Percentiles rank a stretch among this genome's conserved stretches.
phyloP scores from a whole-genome alignment of 2,329 filamentous ascomycete genomes.

The Penicillium vulpinum region DNA sequence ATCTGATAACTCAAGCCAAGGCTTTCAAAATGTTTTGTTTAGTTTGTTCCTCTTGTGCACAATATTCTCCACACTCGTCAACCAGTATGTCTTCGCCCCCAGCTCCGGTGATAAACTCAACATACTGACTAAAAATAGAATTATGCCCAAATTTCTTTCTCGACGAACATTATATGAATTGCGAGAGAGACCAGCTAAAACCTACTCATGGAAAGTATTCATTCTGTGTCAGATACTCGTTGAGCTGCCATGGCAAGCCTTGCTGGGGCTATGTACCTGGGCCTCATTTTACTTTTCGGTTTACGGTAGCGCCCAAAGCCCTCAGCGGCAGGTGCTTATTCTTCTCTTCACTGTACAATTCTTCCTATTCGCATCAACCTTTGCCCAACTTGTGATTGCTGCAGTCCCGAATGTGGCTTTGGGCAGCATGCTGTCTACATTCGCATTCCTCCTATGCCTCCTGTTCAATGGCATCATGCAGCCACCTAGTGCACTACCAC shows the following conservation, averaged over 20 bases:
- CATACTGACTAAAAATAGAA: constrained; percentile 63
- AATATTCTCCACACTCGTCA: constrained; percentile 53
- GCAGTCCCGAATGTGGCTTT: constrained; percentile 62
- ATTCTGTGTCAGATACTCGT: constrained; percentile 38
- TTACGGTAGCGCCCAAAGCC: constrained; percentile 11
- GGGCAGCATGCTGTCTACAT: constrained; percentile 72
- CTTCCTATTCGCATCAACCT: constrained; percentile 17
- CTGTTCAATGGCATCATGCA: constrained; percentile 60
- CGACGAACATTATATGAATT: constrained; percentile 58
- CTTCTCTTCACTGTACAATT: constrained; percentile 25
- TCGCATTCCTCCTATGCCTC: constrained; percentile 70
- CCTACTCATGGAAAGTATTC: constrained; percentile 71
- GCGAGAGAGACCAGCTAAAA: constrained; percentile 61
- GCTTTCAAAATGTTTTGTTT: constrained; percentile 81
- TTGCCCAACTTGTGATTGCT: constrained; percentile 13
- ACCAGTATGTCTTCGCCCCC: constrained; percentile 67
- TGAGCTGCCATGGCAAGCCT: constrained; percentile 36
- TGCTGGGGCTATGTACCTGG: constrained; percentile 61
- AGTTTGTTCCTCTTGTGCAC: constrained; percentile 71
- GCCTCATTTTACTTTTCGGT: constrained; percentile 50
- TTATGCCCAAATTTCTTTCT: constrained; percentile 56
- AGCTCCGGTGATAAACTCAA: constrained; percentile 51
- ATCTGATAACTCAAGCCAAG: constrained; percentile 68
- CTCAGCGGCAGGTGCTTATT: constrained; percentile 16
- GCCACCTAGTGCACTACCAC: constrained; percentile 1